phyloP scores from a whole-genome alignment of 2,329 filamentous ascomycete species.

The Cladosporium sp. region DNA sequence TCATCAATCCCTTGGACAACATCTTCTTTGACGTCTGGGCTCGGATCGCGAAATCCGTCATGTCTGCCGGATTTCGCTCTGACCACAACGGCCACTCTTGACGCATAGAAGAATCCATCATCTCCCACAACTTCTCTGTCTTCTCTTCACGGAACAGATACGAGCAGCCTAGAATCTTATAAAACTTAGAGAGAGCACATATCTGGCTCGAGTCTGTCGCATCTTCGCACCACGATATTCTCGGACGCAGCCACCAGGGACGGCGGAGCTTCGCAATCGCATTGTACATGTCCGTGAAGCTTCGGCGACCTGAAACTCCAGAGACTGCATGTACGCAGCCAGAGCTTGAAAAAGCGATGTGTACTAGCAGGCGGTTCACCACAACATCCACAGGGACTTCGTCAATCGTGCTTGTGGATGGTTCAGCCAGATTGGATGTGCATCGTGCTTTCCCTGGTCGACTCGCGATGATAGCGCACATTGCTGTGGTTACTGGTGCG shows the following conservation, averaged over 20 bases:
- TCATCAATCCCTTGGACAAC: background rate
- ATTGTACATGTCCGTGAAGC: background rate
- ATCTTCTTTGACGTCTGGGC: background rate
- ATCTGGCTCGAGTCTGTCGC: too few species aligned
- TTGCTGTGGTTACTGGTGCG: background rate
- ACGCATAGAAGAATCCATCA: background rate
- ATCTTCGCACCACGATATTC: background rate
- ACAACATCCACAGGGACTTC: background rate
- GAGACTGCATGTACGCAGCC: background rate
- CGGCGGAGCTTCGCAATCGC: background rate
- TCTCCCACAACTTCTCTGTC: background rate
- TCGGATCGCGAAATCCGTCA: background rate
- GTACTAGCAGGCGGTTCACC: background rate
- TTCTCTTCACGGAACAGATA: background rate
- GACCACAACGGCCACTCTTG: background rate
- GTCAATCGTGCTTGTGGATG: background rate
- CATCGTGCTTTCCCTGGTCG: background rate
- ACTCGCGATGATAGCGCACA: background rate
- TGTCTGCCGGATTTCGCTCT: background rate
- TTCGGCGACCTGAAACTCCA: background rate
- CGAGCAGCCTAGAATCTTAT: background rate
- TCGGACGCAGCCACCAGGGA: background rate
- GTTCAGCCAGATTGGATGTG: background rate
- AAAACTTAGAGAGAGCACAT: background rate
- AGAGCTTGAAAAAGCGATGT: background rate